Percentiles rank a stretch among this genome's conserved stretches.
These are phyloP conservation scores for Phlebiopsis flavidoalba DNA, from an alignment of 768 basidiomycete genomes.

Conservation along the genomic window DNA sequence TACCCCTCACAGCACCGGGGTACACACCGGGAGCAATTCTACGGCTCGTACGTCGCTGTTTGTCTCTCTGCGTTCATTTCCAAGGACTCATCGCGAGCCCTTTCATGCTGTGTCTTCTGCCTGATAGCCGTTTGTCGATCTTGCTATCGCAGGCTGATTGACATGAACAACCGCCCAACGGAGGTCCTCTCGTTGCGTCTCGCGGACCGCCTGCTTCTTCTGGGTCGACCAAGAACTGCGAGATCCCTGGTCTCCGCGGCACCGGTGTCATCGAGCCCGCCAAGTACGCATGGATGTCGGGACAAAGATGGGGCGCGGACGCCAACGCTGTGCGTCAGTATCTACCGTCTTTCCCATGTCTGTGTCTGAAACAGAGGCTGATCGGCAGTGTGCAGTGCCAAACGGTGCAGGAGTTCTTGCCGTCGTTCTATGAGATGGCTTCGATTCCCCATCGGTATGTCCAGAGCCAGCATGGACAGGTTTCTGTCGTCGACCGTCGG, in stretches of 20 bases:
- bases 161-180: background rate
- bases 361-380: too few relatives aligned
- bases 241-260: slow-evolving; percentile 1
- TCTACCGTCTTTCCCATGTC: too few relatives aligned
- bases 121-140: background rate
- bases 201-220: slow-evolving; percentile 4
- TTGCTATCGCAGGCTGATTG: background rate
- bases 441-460: background rate
- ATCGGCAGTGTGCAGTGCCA: background rate
- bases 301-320: background rate
- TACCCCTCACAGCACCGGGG: background rate
- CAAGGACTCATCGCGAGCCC: background rate
- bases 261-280: slow-evolving; percentile 6
- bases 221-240: slow-evolving; percentile 1
- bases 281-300: slow-evolving; percentile 5
- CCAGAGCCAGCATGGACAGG: background rate
- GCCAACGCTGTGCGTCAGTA: background rate
- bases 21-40: background rate
- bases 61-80: background rate
- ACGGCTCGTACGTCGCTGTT: background rate
- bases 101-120: background rate
- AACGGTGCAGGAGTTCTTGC: background rate
- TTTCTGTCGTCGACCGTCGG: background rate
- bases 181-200: background rate
- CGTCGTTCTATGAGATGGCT: background rate